Evolutionary conservation across 2,329 filamentous ascomycete genomes (phyloP).

Genomic region (Fusarium devonianum): DNA sequence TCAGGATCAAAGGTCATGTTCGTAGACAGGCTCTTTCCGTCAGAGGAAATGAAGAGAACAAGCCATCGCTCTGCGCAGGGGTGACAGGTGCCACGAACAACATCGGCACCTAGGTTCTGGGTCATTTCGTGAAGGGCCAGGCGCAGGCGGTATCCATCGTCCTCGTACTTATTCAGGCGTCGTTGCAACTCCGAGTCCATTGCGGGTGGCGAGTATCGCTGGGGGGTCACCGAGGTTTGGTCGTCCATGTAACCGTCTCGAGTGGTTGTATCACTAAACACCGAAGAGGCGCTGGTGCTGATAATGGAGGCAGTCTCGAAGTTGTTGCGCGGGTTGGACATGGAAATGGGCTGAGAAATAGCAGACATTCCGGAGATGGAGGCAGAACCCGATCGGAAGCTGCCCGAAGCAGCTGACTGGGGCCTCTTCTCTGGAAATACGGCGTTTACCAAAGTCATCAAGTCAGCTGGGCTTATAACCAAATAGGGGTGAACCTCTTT

Average conservation of each 20-base stretch:
- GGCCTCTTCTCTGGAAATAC: conserved; percentile 80
- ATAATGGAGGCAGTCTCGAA: conserved; percentile 74
- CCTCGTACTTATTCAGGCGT: conserved; percentile 62
- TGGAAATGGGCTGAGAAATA: conserved; percentile 73
- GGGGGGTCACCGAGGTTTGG: conserved; percentile 56
- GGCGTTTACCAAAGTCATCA: conserved; percentile 81
- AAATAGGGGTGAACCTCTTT: conserved; percentile 80
- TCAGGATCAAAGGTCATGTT: conserved; percentile 77
- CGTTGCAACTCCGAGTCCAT: conserved; percentile 54
- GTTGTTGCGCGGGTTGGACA: conserved; percentile 61
- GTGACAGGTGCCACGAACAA: conserved; percentile 72
- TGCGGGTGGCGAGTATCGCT: conserved; percentile 62
- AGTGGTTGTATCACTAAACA: conserved; percentile 75
- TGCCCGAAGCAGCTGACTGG: conserved; percentile 67
- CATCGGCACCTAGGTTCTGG: conserved; percentile 69
- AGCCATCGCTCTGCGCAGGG: conserved; percentile 86
- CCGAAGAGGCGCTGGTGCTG: conserved; percentile 75
- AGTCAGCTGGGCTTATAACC: conserved; percentile 79
- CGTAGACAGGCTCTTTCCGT: conserved; percentile 73
- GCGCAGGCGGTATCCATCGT: conserved; percentile 70
- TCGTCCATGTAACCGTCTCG: conserved; percentile 69
- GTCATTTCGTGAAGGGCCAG: conserved; percentile 75
- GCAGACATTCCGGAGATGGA: conserved; percentile 72
- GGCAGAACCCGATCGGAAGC: conserved; percentile 70
- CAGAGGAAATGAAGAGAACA: conserved; percentile 77